Evolutionary conservation across 441 rosid species (phyloP), one percentile per base, ranked within the genome.

Genomic region (Mallotus repandus): DNA sequence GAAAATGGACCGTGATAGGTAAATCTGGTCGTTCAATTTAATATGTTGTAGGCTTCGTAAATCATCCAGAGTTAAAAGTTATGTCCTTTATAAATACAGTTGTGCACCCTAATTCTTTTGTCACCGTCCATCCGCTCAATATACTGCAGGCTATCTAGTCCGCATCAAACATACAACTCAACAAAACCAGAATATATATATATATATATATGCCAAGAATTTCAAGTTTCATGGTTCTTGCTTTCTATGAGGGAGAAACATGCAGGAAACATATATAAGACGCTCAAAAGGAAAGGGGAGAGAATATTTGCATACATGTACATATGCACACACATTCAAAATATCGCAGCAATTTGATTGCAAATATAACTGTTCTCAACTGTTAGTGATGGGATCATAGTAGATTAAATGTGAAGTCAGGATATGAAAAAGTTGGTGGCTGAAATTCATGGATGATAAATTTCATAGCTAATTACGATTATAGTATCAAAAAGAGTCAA

Each of bases 261-360:
- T 52, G n/a, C 54, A 52, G 61, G 22, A 12, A 11, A 41, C 75
- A 50, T 22, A 7, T 35, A 3, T 55, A 19, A 16, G 46, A 32
- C 57, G 57, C 71, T n/a, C 18, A 49, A 66, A 49, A 50, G 49
- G 45, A 56, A 59, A 59, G 19, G 60, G 13, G 38, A 67, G 58
- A 73, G 12, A 48, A 25, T 25, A 25, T 25, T 25, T 25, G 14
- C 0, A 73, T 73, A 73, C 45, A 52, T 65, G 46, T 22, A 25
- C 29, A 25, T 25, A 25, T 25, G 29, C 29, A 25, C 29, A 25
- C 29, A 25, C 29, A 25, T 25, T 1, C 29, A 66, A 19, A 66
- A 21, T n/a, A 9, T 7, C 4, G 29, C 14, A 48, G 69, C 69
- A 46, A 14, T 48, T 66, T 35, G 69, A 25, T 25, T 25, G 29